Evolutionary conservation across 2,329 filamentous ascomycete species (phyloP).

Genomic region (Didymosphaeria variabile): DNA sequence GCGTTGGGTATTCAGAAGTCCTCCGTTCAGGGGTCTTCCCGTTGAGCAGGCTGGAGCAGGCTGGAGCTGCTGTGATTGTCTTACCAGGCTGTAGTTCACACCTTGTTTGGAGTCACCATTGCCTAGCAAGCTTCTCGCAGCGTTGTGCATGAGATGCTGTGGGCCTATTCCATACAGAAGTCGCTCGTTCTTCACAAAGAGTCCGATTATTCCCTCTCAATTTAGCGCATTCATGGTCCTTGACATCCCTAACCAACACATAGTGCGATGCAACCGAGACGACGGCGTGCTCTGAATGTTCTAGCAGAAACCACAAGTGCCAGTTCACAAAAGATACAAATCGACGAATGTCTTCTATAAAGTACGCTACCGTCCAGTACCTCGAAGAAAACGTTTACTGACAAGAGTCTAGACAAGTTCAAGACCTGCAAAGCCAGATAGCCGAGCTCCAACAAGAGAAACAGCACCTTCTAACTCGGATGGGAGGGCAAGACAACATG

Average conservation of each 20-base stretch:
- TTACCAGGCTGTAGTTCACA: neutral
- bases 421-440: slow-evolving; percentile 94
- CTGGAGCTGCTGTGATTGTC: neutral
- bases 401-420: slow-evolving; percentile 73
- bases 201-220: neutral
- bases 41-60: neutral
- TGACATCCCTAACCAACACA: slow-evolving; percentile 22
- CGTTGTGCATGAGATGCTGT: too few species aligned
- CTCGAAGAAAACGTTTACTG: slow-evolving; percentile 12
- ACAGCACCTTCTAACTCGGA: slow-evolving; percentile 72
- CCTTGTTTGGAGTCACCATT: neutral
- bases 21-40: neutral
- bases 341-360: slow-evolving; percentile 97
- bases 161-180: too few species aligned
- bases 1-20: neutral
- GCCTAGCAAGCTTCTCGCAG: neutral
- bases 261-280: slow-evolving; percentile 96
- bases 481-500: slow-evolving; percentile 60
- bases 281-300: slow-evolving; percentile 95
- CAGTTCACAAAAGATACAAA: slow-evolving; percentile 99
- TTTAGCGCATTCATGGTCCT: neutral
- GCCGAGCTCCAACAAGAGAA: slow-evolving; percentile 83
- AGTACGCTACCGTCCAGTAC: slow-evolving; percentile 61
- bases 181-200: neutral
- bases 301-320: slow-evolving; percentile 94